These are phyloP conservation scores for Botrytis cinerea DNA, from an alignment of 2,329 filamentous ascomycete species.

Conservation along the genomic window DNA sequence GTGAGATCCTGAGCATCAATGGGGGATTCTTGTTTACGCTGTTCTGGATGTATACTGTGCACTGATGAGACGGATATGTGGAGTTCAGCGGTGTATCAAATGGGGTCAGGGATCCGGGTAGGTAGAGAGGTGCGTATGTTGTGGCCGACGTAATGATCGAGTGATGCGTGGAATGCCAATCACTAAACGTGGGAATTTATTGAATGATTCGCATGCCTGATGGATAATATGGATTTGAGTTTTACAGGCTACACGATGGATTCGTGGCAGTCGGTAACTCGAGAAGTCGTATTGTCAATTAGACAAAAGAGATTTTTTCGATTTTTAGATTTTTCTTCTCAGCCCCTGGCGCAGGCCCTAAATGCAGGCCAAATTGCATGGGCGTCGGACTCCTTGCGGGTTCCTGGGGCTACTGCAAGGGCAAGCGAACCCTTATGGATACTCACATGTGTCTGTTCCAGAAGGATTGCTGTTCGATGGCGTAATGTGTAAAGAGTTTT, in stretches of 20 bases:
- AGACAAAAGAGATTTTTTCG: not conserved
- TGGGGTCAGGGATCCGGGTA: not conserved
- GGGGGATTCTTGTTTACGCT: not conserved
- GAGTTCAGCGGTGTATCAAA: not conserved
- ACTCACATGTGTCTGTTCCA: slow-evolving; percentile 4
- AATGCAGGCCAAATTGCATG: slow-evolving; percentile 1
- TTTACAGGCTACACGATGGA: not conserved
- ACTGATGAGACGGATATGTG: not conserved
- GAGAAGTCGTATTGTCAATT: not conserved
- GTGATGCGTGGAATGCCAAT: not conserved
- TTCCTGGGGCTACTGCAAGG: slow-evolving; percentile 23
- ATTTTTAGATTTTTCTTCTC: not conserved
- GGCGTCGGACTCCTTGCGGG: slow-evolving; percentile 6
- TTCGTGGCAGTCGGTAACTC: slow-evolving; percentile 10
- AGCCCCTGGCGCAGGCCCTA: not conserved
- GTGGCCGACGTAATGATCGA: not conserved
- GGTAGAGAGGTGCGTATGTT: not conserved
- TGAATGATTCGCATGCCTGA: not conserved
- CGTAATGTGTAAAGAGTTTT: slow-evolving; percentile 3
- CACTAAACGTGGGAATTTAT: not conserved
- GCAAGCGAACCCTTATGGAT: slow-evolving; percentile 11
- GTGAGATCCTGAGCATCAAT: not conserved
- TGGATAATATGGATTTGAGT: not conserved
- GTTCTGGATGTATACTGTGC: not conserved
- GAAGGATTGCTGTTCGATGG: not conserved